These are phyloP conservation scores for Fraxinus quadrangulata DNA, from an alignment of 257 asterid species.

Conservation along the genomic window DNA sequence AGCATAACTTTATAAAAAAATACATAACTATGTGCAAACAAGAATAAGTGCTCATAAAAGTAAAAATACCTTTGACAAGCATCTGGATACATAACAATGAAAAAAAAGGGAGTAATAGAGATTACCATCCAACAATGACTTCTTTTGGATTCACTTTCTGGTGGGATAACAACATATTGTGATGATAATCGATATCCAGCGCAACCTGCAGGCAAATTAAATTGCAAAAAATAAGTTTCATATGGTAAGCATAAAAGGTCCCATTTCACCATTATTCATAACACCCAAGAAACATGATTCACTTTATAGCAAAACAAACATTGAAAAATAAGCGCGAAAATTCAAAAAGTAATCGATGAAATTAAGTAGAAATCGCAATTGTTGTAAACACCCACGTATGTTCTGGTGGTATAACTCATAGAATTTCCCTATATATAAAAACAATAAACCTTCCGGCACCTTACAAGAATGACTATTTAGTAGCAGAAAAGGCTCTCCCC, in stretches of 20 bases:
- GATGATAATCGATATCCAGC: slow-evolving; percentile 92
- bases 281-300: not conserved
- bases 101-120: not conserved
- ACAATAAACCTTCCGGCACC: not conserved
- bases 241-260: slow-evolving; percentile 2
- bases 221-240: not conserved
- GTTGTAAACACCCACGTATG: not conserved
- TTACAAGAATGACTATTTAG: not conserved
- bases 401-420: not conserved
- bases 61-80: not conserved
- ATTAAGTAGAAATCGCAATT: not conserved
- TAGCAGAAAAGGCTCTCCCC: not conserved
- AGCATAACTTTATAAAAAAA: not conserved
- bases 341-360: not conserved
- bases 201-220: slow-evolving; percentile 66
- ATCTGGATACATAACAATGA: not conserved
- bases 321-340: not conserved
- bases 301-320: not conserved
- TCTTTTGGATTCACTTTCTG: slow-evolving; percentile 97
- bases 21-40: not conserved
- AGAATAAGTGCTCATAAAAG: not conserved
- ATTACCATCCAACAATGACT: slow-evolving; percentile 96
- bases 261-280: not conserved
- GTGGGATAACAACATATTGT: slow-evolving; percentile 83
- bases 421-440: not conserved